Evolutionary conservation across 257 asterid genomes (phyloP), one percentile per base, ranked within the genome.

Genomic region (Marsdenia floribunda): DNA sequence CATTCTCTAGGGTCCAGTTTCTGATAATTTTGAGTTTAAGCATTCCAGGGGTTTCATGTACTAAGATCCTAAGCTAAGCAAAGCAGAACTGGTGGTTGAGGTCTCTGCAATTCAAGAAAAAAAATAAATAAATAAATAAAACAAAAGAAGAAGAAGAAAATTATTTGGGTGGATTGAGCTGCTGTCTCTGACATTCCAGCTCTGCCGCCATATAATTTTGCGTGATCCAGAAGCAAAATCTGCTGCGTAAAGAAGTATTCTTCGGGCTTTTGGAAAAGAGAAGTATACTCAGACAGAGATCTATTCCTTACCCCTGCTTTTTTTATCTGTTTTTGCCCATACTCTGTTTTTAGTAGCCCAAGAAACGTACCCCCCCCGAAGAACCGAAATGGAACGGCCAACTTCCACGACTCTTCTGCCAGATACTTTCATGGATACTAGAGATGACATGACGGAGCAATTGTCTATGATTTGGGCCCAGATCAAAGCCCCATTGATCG

Each of bases 401-500:
- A 68, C 90, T 0, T 29, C 92, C 7, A 76, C 81, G 15, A 68
- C 76, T 16, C 54, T 88, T 46, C 78, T 90, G 40, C 84, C 89
- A 0, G 90, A 85, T 3, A 59, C 84, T 10, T 85, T 89, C 66
- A 29, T 77, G 35, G 93, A 82, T 3, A 78, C 78, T 10, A 71
- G 87, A 40, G 87, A 87, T 66, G 97, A 88, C 50, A 59, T 90
- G 5, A 74, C 86, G 1, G 86, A 79, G 72, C 92, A 87, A 73
- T 72, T 95, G 24, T 13, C 49, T 74, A 26, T 85, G 40, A 76
- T 92, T 24, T 95, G 97, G 99, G 89, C 76, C 5, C 97, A 88
- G 83, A 82, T 95, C n/a, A 88, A 75, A 81, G 90, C 91, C 9
- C 98, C 99, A 47, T 74, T 95, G 81, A 86, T 95, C 72, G 98